A percentile compares a stretch with the other conserved stretches of the same genome.
Conservation (phyloP, 2,329 filamentous ascomycete genomes). For the Fusarium burgessii region DNA sequence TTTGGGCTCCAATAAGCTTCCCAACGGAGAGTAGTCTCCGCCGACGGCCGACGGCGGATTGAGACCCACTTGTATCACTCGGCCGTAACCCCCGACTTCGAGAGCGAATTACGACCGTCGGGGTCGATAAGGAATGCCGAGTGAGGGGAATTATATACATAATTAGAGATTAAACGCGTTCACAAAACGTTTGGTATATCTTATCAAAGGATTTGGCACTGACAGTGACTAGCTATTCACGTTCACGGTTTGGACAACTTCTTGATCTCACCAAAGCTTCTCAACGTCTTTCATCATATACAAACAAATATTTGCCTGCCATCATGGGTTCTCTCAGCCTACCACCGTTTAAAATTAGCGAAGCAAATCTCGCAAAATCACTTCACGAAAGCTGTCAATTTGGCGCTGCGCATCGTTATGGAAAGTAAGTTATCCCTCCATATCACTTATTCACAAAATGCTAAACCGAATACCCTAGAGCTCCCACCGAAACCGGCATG, state of each 20-base stretch:
- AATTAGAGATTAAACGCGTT: neutral
- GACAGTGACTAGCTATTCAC: too few relatives aligned
- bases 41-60: constrained; percentile 12
- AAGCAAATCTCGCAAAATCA: constrained; percentile 1
- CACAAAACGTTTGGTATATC: too few relatives aligned
- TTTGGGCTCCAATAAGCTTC: neutral
- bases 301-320: accelerated
- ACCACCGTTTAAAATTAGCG: neutral
- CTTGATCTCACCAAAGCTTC: too few relatives aligned
- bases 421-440: neutral
- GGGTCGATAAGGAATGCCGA: neutral
- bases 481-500: constrained; percentile 10
- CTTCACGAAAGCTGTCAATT: constrained; percentile 13
- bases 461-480: neutral
- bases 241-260: too few relatives aligned
- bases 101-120: neutral
- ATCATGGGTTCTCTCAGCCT: neutral
- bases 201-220: accelerated
- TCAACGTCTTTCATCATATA: too few relatives aligned
- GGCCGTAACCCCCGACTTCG: neutral
- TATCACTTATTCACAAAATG: accelerated
- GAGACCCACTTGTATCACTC: neutral
- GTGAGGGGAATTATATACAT: neutral
- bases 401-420: constrained; percentile 9
- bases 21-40: neutral